Evolutionary conservation across 345 rosid genomes (phyloP).

Genomic region (Cardamine resedifolia): DNA sequence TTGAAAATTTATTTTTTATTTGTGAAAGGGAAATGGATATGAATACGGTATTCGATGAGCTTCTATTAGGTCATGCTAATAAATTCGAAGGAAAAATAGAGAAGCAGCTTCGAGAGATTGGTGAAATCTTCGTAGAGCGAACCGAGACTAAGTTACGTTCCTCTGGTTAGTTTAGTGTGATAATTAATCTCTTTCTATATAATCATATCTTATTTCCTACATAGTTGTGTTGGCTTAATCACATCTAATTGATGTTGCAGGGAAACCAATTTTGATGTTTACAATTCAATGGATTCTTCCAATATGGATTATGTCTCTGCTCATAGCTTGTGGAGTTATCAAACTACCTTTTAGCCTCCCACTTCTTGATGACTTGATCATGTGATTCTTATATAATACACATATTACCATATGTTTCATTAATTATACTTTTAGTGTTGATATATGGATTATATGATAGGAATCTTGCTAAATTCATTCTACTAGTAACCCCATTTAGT

Average conservation of each 20-base stretch:
- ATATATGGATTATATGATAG: not conserved
- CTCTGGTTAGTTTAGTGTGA: conserved; percentile 45
- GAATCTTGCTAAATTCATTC: not conserved
- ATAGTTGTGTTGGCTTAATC: not conserved
- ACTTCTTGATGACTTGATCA: conserved; percentile 59
- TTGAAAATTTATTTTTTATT: not conserved
- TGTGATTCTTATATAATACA: conserved; percentile 38
- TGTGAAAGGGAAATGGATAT: conserved; percentile 47
- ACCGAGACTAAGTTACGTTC: conserved; percentile 56
- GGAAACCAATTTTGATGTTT: conserved; percentile 52
- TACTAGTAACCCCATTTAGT: not conserved
- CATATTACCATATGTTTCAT: not conserved
- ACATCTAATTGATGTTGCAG: conserved; percentile 36
- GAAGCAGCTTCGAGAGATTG: conserved; percentile 70
- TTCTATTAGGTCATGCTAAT: conserved; percentile 46
- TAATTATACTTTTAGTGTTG: not conserved
- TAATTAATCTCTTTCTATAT: not conserved
- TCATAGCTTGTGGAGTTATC: conserved; percentile 56
- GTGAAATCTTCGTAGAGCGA: conserved; percentile 53
- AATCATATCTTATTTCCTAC: not conserved
- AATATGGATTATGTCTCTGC: conserved; percentile 53
- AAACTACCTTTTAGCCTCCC: conserved; percentile 66
- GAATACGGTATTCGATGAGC: conserved; percentile 49
- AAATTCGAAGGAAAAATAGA: conserved; percentile 55
- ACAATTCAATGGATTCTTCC: conserved; percentile 62